Evolutionary conservation across 768 basidiomycete genomes (phyloP).

Genomic region (Tylopilus intermedius): DNA sequence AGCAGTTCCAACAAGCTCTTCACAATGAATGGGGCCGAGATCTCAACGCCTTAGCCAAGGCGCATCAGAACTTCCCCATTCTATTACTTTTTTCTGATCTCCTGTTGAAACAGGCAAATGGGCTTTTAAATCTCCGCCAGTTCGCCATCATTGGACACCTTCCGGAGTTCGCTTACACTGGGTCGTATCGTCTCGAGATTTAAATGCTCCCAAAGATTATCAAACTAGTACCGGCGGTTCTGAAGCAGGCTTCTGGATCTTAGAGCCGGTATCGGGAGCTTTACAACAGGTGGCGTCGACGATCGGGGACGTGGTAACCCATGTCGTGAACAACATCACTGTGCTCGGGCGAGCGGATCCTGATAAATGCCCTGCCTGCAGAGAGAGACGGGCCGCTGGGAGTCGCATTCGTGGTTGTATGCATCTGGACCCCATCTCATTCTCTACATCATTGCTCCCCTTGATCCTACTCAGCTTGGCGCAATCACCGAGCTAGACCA

Average conservation of each 20-base stretch:
- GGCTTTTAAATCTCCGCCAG: background rate
- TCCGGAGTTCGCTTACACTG: slow-evolving; percentile 14
- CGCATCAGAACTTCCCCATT: background rate
- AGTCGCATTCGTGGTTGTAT: slow-evolving; percentile 12
- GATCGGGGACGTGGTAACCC: background rate
- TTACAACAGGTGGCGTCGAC: background rate
- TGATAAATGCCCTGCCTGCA: slow-evolving; percentile 8
- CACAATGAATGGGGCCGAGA: slow-evolving; percentile 1
- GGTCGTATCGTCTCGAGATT: slow-evolving; percentile 16
- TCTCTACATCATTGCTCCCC: slow-evolving; percentile 8
- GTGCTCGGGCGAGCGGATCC: slow-evolving; percentile 8
- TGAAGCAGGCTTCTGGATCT: background rate
- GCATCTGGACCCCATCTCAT: slow-evolving; percentile 9
- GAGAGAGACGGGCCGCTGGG: slow-evolving; percentile 3
- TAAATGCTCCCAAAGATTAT: slow-evolving; percentile 5
- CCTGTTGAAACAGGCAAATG: slow-evolving; percentile 2
- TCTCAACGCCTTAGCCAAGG: background rate
- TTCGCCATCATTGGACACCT: slow-evolving; percentile 1
- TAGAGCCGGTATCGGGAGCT: background rate
- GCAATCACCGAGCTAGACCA: slow-evolving; percentile 1
- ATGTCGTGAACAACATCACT: slow-evolving; percentile 11
- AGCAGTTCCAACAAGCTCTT: slow-evolving; percentile 2
- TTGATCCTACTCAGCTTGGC: background rate
- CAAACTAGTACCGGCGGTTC: background rate
- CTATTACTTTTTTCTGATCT: background rate